phyloP scores from a whole-genome alignment of 306 rosid species.

The Sechiopsis laciniata region DNA sequence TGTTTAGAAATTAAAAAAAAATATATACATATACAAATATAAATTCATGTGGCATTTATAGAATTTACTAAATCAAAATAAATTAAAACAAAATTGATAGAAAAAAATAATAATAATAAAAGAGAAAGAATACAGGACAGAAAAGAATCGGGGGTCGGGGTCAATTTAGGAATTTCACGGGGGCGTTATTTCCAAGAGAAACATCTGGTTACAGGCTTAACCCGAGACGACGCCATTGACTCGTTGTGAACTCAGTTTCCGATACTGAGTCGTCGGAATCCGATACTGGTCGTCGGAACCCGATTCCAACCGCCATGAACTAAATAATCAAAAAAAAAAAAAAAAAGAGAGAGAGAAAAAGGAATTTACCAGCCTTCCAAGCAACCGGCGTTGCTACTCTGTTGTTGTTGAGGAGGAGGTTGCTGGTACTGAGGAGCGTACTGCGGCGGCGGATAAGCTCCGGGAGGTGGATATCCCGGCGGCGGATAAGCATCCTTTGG shows the following conservation, averaged over 20 bases:
- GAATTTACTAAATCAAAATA: no score
- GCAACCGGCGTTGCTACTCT: slow-evolving; percentile 34
- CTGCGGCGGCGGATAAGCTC: slow-evolving; percentile 25
- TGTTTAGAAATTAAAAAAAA: no score
- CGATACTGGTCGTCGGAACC: slow-evolving; percentile 4
- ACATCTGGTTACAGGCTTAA: background rate
- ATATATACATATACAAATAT: no score
- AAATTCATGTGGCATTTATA: no score
- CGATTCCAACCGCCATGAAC: slow-evolving; percentile 8
- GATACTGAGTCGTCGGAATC: slow-evolving; percentile 2
- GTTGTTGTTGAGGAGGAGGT: slow-evolving; percentile 60
- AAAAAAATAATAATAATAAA: no score
- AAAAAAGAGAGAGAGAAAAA: background rate
- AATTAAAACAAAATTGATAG: no score
- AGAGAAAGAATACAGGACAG: no score
- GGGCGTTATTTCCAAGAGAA: background rate
- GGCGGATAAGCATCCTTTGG: slow-evolving; percentile 48
- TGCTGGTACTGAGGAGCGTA: slow-evolving; percentile 84
- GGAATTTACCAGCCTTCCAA: slow-evolving; percentile 68
- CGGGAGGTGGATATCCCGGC: slow-evolving; percentile 36
- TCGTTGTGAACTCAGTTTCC: background rate
- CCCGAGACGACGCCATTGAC: background rate
- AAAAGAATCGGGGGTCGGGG: background rate
- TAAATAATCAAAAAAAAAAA: background rate
- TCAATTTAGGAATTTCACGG: background rate